Conservation (phyloP, 805 yeast species). For the Ogataea paradorogensis region DNA sequence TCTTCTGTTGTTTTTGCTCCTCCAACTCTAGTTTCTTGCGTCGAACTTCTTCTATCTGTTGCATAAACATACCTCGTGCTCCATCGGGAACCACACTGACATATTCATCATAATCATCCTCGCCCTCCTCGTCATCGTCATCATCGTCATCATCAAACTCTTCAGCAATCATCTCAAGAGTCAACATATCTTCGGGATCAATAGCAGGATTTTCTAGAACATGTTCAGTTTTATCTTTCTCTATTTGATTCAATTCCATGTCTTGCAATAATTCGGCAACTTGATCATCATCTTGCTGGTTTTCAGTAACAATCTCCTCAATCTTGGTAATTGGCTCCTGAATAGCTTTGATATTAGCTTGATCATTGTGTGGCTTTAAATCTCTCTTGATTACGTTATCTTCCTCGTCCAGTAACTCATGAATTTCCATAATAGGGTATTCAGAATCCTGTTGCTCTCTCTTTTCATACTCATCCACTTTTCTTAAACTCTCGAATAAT, state of each 20-base stretch:
- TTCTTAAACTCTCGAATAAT: conserved; percentile 29
- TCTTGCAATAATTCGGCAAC: conserved; percentile 33
- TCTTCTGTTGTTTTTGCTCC: conserved; percentile 32
- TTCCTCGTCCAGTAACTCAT: conserved; percentile 82
- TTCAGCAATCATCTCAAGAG: conserved; percentile 47
- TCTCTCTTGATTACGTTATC: conserved; percentile 58
- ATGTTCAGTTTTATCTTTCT: conserved; percentile 1
- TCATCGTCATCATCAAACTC: conserved; percentile 23
- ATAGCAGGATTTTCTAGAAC: conserved; percentile 26
- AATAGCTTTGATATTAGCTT: neutral
- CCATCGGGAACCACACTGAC: conserved; percentile 23
- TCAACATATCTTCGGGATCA: conserved; percentile 46
- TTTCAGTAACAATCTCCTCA: conserved; percentile 1
- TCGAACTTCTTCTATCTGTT: conserved; percentile 35
- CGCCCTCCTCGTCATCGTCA: conserved; percentile 28
- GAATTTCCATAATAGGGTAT: conserved; percentile 74
- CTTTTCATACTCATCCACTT: conserved; percentile 4
- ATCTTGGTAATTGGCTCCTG: conserved; percentile 13
- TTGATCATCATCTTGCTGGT: conserved; percentile 27
- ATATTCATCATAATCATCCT: conserved; percentile 24
- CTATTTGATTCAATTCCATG: conserved; percentile 28
- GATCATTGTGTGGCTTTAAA: conserved; percentile 35
- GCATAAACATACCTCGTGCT: conserved; percentile 40
- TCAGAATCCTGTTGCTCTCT: conserved; percentile 37
- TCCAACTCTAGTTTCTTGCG: conserved; percentile 21